Evolutionary conservation across 352 stramenopile species (phyloP).

Genomic region (Pythium diclinum): DNA sequence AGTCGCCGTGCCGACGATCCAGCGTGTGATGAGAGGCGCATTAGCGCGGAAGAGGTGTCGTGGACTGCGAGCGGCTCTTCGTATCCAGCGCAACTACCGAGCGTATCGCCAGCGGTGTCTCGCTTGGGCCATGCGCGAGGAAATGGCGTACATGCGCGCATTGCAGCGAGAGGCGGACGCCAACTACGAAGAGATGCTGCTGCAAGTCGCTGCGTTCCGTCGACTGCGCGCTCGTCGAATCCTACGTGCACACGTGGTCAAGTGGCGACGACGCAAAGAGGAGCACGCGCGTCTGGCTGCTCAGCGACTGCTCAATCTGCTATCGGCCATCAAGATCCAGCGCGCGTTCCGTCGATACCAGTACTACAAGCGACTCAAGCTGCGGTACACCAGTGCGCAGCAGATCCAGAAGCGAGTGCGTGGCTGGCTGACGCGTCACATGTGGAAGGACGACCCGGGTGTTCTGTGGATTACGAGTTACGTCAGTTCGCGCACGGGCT

Average conservation of each 20-base stretch:
- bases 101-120: conserved; percentile 51
- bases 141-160: conserved; percentile 48
- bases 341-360: conserved; percentile 52
- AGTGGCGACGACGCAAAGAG: conserved; percentile 39
- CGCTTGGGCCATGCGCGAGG: conserved; percentile 50
- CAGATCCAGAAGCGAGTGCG: conserved; percentile 53
- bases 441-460: conserved; percentile 63
- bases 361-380: conserved; percentile 42
- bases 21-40: conserved; percentile 47
- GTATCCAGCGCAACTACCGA: conserved; percentile 56
- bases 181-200: conserved; percentile 45
- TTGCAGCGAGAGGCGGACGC: conserved; percentile 43
- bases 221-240: conserved; percentile 48
- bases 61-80: conserved; percentile 36
- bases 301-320: conserved; percentile 41
- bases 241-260: conserved; percentile 40
- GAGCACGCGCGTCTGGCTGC: conserved; percentile 28
- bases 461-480: conserved; percentile 39
- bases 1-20: conserved; percentile 48
- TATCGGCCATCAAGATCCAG: conserved; percentile 60
- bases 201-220: conserved; percentile 44
- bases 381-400: conserved; percentile 44
- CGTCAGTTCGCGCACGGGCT: conserved; percentile 36
- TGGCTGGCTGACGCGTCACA: conserved; percentile 60
- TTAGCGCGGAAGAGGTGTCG: conserved; percentile 38